Evolutionary conservation across 371 early-diverging fungal genomes (phyloP).

Genomic region (Entomophthora muscae): DNA sequence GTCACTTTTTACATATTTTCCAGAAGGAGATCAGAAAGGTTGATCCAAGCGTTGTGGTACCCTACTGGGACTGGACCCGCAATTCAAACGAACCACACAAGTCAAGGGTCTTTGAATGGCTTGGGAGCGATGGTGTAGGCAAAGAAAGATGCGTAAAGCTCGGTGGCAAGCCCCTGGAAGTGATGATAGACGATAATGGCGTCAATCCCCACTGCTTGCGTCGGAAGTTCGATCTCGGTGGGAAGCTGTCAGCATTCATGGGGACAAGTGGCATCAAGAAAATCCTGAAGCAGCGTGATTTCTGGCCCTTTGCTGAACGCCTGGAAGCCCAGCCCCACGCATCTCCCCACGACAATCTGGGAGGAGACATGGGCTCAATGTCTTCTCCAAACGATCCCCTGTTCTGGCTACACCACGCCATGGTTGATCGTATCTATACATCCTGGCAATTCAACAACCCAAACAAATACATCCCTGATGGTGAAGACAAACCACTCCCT

Average conservation of each 20-base stretch:
- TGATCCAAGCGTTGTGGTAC: constrained; percentile 1
- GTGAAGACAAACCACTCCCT: background rate
- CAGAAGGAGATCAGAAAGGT: background rate
- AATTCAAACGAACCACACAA: constrained; percentile 13
- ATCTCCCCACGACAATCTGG: constrained; percentile 22
- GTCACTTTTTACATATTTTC: background rate
- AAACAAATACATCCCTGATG: background rate
- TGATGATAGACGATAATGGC: background rate
- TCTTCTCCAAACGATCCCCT: constrained; percentile 7
- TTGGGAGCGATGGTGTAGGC: constrained; percentile 2
- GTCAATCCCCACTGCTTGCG: background rate
- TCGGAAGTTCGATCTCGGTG: constrained; percentile 6
- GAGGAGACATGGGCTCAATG: constrained; percentile 25
- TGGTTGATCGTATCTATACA: background rate
- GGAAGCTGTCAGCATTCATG: constrained; percentile 16
- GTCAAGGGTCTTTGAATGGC: constrained; percentile 8
- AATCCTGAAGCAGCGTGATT: constrained; percentile 15
- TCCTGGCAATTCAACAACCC: background rate
- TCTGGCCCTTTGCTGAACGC: constrained; percentile 13
- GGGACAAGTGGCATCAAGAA: constrained; percentile 11
- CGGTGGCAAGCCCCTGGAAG: background rate
- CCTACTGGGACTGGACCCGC: constrained; percentile 9
- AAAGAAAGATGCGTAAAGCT: background rate
- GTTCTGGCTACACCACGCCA: constrained; percentile 7
- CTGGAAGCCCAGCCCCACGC: constrained; percentile 27